Percentiles rank a stretch among this genome's conserved stretches.
Evolutionary conservation across 345 rosid genomes (phyloP).

Genomic region (Triadica sebifera): DNA sequence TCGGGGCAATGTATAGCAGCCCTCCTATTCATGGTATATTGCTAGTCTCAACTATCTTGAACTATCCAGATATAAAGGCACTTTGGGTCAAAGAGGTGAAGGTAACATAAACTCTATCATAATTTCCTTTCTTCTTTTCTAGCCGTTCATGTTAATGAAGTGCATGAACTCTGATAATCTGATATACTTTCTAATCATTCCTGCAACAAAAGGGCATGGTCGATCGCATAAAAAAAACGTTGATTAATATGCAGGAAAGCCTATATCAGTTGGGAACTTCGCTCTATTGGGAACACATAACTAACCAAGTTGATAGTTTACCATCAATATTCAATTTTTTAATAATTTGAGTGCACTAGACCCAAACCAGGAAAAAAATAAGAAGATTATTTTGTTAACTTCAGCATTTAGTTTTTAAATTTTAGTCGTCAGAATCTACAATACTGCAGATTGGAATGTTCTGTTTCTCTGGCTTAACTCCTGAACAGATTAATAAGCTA

Average conservation of each 20-base stretch:
- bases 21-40: slow-evolving; percentile 54
- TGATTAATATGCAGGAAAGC: slow-evolving; percentile 32
- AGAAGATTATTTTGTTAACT: no score
- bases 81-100: slow-evolving; percentile 54
- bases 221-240: slow-evolving; percentile 39
- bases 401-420: background rate
- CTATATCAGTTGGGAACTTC: slow-evolving; percentile 47
- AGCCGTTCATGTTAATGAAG: background rate
- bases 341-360: background rate
- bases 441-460: slow-evolving; percentile 57
- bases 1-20: slow-evolving; percentile 55
- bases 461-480: slow-evolving; percentile 50
- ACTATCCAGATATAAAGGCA: slow-evolving; percentile 39
- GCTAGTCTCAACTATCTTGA: slow-evolving; percentile 47
- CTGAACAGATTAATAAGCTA: slow-evolving; percentile 39
- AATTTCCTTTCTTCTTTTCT: background rate
- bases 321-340: background rate
- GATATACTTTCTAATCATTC: slow-evolving; percentile 8
- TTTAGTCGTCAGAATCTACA: slow-evolving; percentile 2
- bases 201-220: slow-evolving; percentile 41
- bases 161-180: background rate
- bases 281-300: slow-evolving; percentile 55
- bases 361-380: no score
- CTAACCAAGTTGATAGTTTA: slow-evolving; percentile 47
- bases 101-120: slow-evolving; percentile 25